Evolutionary conservation across 495 filamentous ascomycete genomes (phyloP).

Genomic region (Tetracladium setigerum): DNA sequence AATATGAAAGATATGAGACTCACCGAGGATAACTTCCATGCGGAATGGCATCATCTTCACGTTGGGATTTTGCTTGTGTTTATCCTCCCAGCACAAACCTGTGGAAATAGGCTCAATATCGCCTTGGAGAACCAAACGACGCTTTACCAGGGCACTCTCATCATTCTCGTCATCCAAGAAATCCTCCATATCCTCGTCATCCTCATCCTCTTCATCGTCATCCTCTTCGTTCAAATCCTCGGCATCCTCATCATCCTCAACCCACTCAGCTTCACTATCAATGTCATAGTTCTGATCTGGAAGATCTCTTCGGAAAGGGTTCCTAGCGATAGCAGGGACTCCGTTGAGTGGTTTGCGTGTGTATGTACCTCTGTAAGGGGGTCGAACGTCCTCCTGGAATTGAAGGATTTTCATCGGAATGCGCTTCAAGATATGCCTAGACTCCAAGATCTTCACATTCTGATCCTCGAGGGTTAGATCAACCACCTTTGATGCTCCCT

Average conservation of each 20-base stretch:
- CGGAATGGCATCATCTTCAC: constrained; percentile 45
- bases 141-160: constrained; percentile 27
- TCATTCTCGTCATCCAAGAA: constrained; percentile 69
- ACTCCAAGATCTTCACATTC: constrained; percentile 34
- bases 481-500: constrained; percentile 22
- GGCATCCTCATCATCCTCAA: constrained; percentile 70
- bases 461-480: constrained; percentile 36
- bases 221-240: constrained; percentile 76
- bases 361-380: constrained; percentile 83
- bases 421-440: constrained; percentile 45
- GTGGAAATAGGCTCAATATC: constrained; percentile 70
- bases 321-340: constrained; percentile 55
- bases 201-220: constrained; percentile 54
- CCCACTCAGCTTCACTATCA: constrained; percentile 96
- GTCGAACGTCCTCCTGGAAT: constrained; percentile 82
- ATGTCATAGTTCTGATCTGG: constrained; percentile 85
- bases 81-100: constrained; percentile 76
- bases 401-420: constrained; percentile 71
- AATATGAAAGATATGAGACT: constrained; percentile 16
- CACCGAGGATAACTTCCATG: constrained; percentile 69
- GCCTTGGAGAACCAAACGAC: constrained; percentile 37
- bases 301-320: constrained; percentile 54
- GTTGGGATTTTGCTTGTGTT: constrained; percentile 30
- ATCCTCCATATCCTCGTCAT: constrained; percentile 62
- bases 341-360: constrained; percentile 46